Evolutionary conservation across 306 rosid species (phyloP), one percentile per base, ranked within the genome.

Genomic region (Vigna hirtella): DNA sequence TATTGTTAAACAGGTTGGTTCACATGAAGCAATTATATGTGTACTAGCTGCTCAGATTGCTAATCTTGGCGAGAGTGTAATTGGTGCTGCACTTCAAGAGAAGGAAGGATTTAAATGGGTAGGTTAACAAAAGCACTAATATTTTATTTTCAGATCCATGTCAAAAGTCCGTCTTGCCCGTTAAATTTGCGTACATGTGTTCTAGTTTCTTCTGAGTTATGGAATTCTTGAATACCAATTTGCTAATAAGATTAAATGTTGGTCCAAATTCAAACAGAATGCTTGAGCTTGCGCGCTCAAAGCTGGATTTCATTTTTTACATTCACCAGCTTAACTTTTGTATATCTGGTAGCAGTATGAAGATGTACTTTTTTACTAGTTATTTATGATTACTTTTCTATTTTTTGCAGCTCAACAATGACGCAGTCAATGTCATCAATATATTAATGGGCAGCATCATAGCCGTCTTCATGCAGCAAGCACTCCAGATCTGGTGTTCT

Each of bases 81-180:
- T 96, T 66, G 99, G 99, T 82, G 98, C 99, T 74, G 77, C 86
- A 17, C 79, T 91, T 80, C 99, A 96, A 89, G 99, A 91, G 66
- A 96, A 93, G 90, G 94, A 93, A 81, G 99, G 99, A 83, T 91
- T 90, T 85, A 84, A 49, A 79, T 93, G 99, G 99, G 99, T 96
- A 88, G 9, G 94, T 86, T 75, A 67, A 67, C 2, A 0, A 42
- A 75, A 59, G 20, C 17, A 30, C 1, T 32, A 38, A n/a, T 30
- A 14, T n/a, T 72, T 79, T 28, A 1, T 42, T n/a, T 1, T 50
- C 18, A 5, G 17, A 52, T 30, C 47, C 53, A n/a, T 64, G n/a
- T n/a, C 65, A 77, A 11, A 53, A 42, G n/a, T 79, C 15, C 62
- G 53, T 75, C 51, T 51, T 75, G 32, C 79, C 56, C 70, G 30